Percentiles rank a stretch among this genome's conserved stretches.
Evolutionary conservation across 1,139 yeast genomes (phyloP).

Genomic region (Tardiomyces digboiensis): DNA sequence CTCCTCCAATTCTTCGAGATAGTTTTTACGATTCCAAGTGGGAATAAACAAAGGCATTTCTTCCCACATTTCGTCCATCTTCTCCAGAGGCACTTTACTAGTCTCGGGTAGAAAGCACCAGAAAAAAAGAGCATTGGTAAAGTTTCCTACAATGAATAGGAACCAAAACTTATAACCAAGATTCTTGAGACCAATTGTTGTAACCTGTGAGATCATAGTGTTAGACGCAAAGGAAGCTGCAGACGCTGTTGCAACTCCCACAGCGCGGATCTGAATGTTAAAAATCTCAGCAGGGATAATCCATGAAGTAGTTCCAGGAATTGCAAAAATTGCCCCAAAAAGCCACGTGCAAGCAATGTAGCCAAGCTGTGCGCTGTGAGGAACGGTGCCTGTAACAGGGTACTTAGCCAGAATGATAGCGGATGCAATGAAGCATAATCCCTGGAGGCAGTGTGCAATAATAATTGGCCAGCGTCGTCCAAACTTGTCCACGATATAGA

Average conservation of each 20-base stretch:
- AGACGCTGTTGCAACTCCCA: conserved; percentile 12
- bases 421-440: conserved; percentile 10
- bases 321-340: conserved; percentile 14
- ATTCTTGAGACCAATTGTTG: conserved; percentile 11
- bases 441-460: not conserved
- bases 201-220: conserved; percentile 20
- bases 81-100: conserved; percentile 21
- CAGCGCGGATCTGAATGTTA: conserved; percentile 10
- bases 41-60: not conserved
- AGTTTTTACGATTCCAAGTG: not conserved
- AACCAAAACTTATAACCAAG: conserved; percentile 13
- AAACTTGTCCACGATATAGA: not conserved
- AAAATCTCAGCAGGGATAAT: conserved; percentile 13
- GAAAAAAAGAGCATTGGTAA: conserved; percentile 23
- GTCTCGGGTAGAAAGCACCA: conserved; percentile 26
- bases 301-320: conserved; percentile 9
- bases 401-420: conserved; percentile 15
- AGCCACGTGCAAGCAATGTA: conserved; percentile 20
- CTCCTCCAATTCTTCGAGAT: not conserved
- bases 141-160: conserved; percentile 21
- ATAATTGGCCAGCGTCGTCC: not conserved
- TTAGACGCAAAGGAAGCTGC: conserved; percentile 16
- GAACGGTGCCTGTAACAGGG: conserved; percentile 13
- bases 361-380: conserved; percentile 16
- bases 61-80: conserved; percentile 13